Conservation (phyloP, 768 basidiomycete genomes). For the Mycena sanguinolenta region DNA sequence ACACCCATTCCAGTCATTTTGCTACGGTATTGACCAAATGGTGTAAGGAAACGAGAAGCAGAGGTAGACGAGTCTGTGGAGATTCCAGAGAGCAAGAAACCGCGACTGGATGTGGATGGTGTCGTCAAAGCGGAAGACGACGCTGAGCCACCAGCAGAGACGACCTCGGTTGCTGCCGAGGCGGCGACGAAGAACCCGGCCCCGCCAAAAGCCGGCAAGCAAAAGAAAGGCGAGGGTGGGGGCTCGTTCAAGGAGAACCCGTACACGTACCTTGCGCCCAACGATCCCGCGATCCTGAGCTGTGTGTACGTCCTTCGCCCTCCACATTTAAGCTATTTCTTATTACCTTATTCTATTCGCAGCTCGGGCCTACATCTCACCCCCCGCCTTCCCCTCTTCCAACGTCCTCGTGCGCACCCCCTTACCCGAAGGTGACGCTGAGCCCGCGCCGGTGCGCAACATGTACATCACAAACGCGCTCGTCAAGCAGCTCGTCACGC, state of each 20-base stretch:
- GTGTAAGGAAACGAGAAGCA: conserved; percentile 69
- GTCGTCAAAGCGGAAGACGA: conserved; percentile 33
- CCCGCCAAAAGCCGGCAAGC: conserved; percentile 33
- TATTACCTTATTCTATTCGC: conserved; percentile 7
- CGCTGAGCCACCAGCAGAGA: conserved; percentile 5
- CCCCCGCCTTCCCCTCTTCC: conserved; percentile 75
- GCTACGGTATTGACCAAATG: background rate
- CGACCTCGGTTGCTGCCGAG: background rate
- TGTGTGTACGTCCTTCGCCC: conserved; percentile 76
- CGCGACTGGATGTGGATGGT: conserved; percentile 49
- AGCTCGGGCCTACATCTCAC: conserved; percentile 83
- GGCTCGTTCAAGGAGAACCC: conserved; percentile 89
- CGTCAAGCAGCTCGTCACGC: conserved; percentile 81
- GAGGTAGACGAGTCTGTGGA: conserved; percentile 57
- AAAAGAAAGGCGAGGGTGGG: conserved; percentile 42
- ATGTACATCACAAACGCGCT: conserved; percentile 91
- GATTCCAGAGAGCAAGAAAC: conserved; percentile 65
- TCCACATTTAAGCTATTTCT: background rate
- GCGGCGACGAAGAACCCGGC: background rate
- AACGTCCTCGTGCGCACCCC: conserved; percentile 93
- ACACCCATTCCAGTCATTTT: background rate
- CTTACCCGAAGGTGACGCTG: conserved; percentile 59
- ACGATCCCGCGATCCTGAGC: conserved; percentile 76
- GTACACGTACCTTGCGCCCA: conserved; percentile 81
- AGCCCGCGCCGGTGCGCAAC: conserved; percentile 60